phyloP scores from a whole-genome alignment of 192 early-diverging fungal genomes.

The Coemansia sp. region DNA sequence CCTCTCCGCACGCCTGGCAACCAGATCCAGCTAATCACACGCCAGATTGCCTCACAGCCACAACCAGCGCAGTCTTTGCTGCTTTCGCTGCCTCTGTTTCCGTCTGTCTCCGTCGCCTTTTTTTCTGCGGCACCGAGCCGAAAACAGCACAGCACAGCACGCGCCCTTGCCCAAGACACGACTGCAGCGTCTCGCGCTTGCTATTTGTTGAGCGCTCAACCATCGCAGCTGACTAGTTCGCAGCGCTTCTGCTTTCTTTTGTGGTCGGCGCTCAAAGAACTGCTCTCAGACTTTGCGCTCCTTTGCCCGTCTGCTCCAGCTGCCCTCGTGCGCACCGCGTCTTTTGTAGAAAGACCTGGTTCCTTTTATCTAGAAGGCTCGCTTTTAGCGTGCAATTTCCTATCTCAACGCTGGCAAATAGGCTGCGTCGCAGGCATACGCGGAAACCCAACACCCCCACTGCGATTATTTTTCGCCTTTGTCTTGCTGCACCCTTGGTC shows the following conservation, averaged over 20 bases:
- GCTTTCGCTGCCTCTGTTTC: too few species aligned
- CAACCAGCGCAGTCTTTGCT: too few species aligned
- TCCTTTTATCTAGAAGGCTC: conserved; percentile 11
- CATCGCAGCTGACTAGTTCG: neutral
- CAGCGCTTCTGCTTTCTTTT: neutral
- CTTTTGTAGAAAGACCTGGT: conserved; percentile 11
- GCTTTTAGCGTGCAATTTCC: neutral
- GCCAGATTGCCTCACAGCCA: neutral
- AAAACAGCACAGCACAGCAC: neutral
- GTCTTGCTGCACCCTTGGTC: neutral
- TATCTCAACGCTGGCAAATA: conserved; percentile 6
- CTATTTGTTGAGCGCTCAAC: neutral
- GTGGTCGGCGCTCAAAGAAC: neutral
- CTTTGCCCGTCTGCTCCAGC: conserved; percentile 1
- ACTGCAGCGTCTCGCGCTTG: neutral
- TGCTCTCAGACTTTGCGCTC: neutral
- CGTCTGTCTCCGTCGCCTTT: too few species aligned
- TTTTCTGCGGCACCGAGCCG: neutral
- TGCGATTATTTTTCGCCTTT: neutral
- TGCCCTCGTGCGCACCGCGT: conserved; percentile 1
- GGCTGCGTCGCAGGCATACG: conserved; percentile 2
- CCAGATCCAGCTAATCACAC: neutral
- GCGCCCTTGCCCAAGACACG: neutral
- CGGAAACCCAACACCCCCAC: neutral
- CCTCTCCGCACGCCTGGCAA: neutral